Conservation (phyloP, 352 stramenopile genomes). For the Phytophthora sp. region DNA sequence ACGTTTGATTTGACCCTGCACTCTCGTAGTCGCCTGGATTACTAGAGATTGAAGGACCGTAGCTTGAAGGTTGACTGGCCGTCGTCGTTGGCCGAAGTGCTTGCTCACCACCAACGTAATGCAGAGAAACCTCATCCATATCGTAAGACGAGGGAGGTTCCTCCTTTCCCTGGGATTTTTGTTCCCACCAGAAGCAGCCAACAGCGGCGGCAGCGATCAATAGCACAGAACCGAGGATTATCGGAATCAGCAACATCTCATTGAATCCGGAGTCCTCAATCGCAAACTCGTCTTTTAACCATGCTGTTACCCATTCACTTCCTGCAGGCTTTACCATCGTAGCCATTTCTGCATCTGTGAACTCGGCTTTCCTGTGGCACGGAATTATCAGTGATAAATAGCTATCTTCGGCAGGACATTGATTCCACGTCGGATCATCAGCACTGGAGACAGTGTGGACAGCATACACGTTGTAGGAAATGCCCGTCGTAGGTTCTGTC, state of each 20-base stretch:
- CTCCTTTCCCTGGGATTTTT: neutral
- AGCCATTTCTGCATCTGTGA: slow-evolving; percentile 16
- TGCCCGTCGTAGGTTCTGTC: slow-evolving; percentile 18
- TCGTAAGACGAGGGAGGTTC: slow-evolving; percentile 1
- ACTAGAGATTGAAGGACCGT: slow-evolving; percentile 1
- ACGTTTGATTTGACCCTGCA: slow-evolving; percentile 23
- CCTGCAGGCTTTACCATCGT: slow-evolving; percentile 11
- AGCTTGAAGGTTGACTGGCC: neutral
- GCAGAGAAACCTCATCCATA: slow-evolving; percentile 2
- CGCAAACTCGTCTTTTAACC: slow-evolving; percentile 26
- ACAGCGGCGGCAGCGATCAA: neutral
- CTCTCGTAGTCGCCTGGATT: slow-evolving; percentile 13
- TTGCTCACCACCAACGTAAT: slow-evolving; percentile 8
- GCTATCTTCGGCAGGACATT: slow-evolving; percentile 11
- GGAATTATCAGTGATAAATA: slow-evolving; percentile 30
- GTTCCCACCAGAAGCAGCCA: slow-evolving; percentile 19
- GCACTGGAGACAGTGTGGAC: slow-evolving; percentile 25
- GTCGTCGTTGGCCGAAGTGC: neutral
- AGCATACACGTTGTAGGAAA: slow-evolving; percentile 25
- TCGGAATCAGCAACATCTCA: slow-evolving; percentile 22
- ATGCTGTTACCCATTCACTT: slow-evolving; percentile 24
- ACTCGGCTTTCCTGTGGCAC: slow-evolving; percentile 22
- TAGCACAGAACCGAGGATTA: slow-evolving; percentile 13
- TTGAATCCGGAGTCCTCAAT: slow-evolving; percentile 13
- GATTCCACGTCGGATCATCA: slow-evolving; percentile 23